Evolutionary conservation across 495 filamentous ascomycete species (phyloP).

Genomic region (Tetracladium marchalianum): DNA sequence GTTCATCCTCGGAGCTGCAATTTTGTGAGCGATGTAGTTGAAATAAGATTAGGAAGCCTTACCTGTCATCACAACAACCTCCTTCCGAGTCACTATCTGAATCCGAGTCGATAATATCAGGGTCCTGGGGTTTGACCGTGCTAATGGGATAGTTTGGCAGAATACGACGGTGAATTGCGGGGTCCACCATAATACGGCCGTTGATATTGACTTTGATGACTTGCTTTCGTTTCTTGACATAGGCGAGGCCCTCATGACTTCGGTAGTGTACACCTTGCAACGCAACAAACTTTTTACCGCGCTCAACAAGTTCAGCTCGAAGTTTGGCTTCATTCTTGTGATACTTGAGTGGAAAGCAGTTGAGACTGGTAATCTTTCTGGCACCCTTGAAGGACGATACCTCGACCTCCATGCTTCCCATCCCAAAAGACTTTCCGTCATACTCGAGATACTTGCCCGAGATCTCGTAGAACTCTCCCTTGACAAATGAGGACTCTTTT

Average conservation of each 20-base stretch:
- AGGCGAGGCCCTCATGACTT: conserved; percentile 73
- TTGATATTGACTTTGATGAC: conserved; percentile 85
- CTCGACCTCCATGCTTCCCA: conserved; percentile 53
- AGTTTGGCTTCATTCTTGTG: conserved; percentile 65
- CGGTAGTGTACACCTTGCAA: conserved; percentile 80
- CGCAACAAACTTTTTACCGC: conserved; percentile 75
- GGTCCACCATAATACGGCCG: conserved; percentile 85
- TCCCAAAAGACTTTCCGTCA: conserved; percentile 58
- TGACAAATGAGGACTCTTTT: conserved; percentile 62
- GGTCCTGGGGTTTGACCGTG: conserved; percentile 65
- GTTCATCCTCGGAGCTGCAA: conserved; percentile 9
- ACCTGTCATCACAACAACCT: conserved; percentile 32
- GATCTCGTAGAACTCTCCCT: conserved; percentile 70
- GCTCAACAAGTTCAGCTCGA: conserved; percentile 59
- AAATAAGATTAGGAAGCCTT: too few relatives aligned
- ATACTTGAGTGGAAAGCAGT: conserved; percentile 73
- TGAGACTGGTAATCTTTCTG: conserved; percentile 69
- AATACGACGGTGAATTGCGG: conserved; percentile 74
- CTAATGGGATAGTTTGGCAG: conserved; percentile 85
- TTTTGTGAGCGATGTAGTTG: too few relatives aligned
- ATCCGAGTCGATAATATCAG: conserved; percentile 54
- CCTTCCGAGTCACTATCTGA: conserved; percentile 47
- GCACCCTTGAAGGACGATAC: conserved; percentile 75
- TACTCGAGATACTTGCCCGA: conserved; percentile 75
- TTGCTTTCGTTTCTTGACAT: conserved; percentile 70